Evolutionary conservation across 495 filamentous ascomycete species (phyloP).

Genomic region (Podospora tetraspora): DNA sequence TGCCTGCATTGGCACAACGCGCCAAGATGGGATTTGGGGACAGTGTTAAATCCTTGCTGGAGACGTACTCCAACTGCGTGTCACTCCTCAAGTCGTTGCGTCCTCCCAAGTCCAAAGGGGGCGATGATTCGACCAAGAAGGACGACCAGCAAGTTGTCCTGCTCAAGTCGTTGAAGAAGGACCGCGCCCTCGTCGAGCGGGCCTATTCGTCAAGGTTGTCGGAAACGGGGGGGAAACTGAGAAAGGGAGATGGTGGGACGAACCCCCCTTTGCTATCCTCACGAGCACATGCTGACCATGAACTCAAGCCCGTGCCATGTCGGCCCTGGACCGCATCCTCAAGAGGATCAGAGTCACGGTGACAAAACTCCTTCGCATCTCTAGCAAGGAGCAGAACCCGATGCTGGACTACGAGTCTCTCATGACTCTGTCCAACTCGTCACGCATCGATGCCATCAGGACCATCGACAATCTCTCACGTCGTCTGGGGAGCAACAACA

Average conservation of each 20-base stretch:
- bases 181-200: slow-evolving; percentile 28
- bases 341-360: slow-evolving; percentile 27
- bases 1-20: not conserved
- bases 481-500: slow-evolving; percentile 19
- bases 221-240: slow-evolving; percentile 22
- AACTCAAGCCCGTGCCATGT: slow-evolving; percentile 25
- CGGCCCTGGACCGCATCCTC: slow-evolving; percentile 27
- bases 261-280: not conserved
- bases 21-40: slow-evolving; percentile 28
- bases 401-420: slow-evolving; percentile 34
- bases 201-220: slow-evolving; percentile 26
- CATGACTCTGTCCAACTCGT: slow-evolving; percentile 32
- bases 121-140: slow-evolving; percentile 23
- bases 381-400: slow-evolving; percentile 18
- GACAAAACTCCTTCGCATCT: slow-evolving; percentile 21
- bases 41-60: slow-evolving; percentile 27
- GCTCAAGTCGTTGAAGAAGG: slow-evolving; percentile 27
- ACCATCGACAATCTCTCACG: slow-evolving; percentile 33
- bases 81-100: slow-evolving; percentile 30
- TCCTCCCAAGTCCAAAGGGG: slow-evolving; percentile 6
- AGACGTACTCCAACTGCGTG: slow-evolving; percentile 35
- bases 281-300: not conserved
- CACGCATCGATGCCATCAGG: slow-evolving; percentile 30
- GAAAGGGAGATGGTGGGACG: slow-evolving; percentile 31
- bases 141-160: slow-evolving; percentile 33